Evolutionary conservation across 2,329 filamentous ascomycete species (phyloP).

Genomic region (Fusarium tuaranense): DNA sequence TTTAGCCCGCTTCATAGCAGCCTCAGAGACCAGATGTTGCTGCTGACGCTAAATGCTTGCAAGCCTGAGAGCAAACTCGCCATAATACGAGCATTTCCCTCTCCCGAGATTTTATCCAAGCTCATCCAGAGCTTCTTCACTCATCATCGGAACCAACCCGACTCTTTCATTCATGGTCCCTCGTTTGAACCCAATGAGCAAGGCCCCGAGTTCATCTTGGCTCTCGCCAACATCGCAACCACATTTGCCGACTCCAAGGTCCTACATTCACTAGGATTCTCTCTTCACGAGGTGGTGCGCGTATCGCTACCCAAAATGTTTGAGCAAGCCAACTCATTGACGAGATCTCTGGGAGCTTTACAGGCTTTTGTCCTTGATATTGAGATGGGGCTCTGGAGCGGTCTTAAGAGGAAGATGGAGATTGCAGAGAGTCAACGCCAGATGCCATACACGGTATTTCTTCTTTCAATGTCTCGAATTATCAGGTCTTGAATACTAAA

Average conservation of each 20-base stretch:
- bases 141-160: constrained; percentile 17
- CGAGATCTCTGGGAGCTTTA: constrained; percentile 14
- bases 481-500: neutral
- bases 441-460: constrained; percentile 24
- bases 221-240: constrained; percentile 3
- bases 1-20: constrained; percentile 7
- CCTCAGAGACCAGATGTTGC: constrained; percentile 21
- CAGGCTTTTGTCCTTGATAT: constrained; percentile 25
- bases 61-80: constrained; percentile 16
- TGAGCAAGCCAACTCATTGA: constrained; percentile 22
- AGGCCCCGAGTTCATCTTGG: constrained; percentile 13
- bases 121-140: constrained; percentile 25
- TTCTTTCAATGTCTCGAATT: neutral
- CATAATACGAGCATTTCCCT: constrained; percentile 27
- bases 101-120: constrained; percentile 15
- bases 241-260: constrained; percentile 13
- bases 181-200: constrained; percentile 20
- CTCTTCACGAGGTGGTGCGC: constrained; percentile 23
- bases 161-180: constrained; percentile 19
- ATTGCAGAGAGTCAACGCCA: constrained; percentile 28
- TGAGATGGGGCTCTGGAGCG: constrained; percentile 27
- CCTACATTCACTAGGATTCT: constrained; percentile 24
- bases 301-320: constrained; percentile 6
- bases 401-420: constrained; percentile 30
- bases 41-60: constrained; percentile 24